Conservation (phyloP, 768 basidiomycete species). For the Leucocoprinus birnbaumii region DNA sequence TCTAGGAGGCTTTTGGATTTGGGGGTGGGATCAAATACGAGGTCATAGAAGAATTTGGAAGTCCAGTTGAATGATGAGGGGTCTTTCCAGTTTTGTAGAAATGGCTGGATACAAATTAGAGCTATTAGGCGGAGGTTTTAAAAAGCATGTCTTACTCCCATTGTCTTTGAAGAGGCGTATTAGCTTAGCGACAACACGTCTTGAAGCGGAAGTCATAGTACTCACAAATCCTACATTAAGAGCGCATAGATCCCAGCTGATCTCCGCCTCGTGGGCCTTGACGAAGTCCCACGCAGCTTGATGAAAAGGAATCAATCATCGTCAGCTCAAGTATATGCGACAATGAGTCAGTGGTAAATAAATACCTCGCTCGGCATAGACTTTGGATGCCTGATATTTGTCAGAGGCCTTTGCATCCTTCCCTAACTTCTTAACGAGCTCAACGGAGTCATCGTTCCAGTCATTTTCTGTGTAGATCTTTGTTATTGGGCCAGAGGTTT, state of each 20-base stretch:
- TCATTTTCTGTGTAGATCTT: constrained; percentile 2
- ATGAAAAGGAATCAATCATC: neutral
- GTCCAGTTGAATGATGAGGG: constrained; percentile 1
- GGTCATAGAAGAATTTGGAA: constrained; percentile 4
- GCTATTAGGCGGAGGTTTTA: neutral
- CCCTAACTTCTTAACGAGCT: constrained; percentile 1
- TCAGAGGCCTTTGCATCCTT: neutral
- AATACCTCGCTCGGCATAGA: constrained; percentile 5
- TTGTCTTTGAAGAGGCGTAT: neutral
- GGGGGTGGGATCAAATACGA: constrained; percentile 3
- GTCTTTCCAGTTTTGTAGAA: constrained; percentile 8
- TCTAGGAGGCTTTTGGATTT: neutral
- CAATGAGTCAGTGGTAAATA: neutral
- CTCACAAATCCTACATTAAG: constrained; percentile 4
- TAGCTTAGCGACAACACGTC: neutral
- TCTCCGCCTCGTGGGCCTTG: constrained; percentile 5
- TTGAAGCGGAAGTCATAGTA: neutral
- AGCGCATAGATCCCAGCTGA: constrained; percentile 9
- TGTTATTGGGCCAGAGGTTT: neutral
- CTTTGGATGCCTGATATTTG: constrained; percentile 12
- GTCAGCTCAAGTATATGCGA: neutral
- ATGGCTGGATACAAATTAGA: neutral
- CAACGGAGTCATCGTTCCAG: constrained; percentile 1
- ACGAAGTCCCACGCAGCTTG: constrained; percentile 10
- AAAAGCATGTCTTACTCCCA: neutral